Percentiles rank a stretch among this genome's conserved stretches.
Conservation (phyloP, 345 rosid genomes). For the Luvunga scandens region DNA sequence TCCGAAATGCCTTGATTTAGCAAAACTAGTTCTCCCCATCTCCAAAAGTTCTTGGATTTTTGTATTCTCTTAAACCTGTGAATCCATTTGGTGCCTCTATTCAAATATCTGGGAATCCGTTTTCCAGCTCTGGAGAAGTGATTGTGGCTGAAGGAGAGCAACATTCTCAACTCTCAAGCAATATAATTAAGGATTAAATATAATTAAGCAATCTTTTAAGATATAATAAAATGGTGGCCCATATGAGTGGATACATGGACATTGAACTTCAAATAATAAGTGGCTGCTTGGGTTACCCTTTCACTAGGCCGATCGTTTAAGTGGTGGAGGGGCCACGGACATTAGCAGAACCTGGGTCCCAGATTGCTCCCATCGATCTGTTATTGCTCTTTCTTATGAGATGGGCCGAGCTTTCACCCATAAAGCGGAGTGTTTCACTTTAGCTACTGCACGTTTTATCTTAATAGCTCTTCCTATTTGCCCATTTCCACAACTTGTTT, state of each 20-base stretch:
- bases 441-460: no score
- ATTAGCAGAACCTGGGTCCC: neutral
- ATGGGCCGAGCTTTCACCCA: no score
- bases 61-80: neutral
- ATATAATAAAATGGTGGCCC: neutral
- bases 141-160: neutral
- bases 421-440: no score
- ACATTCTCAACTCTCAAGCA: no score
- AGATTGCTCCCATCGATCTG: neutral
- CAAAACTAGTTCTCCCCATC: neutral
- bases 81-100: neutral
- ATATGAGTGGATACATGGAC: neutral
- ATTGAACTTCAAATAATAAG: neutral
- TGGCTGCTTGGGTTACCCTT: neutral
- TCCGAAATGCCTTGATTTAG: neutral
- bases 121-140: neutral
- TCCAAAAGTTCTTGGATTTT: neutral
- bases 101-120: neutral
- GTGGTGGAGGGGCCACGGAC: neutral
- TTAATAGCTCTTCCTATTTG: no score
- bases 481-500: neutral
- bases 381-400: no score
- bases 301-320: neutral
- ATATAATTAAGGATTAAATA: no score
- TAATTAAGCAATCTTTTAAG: no score